Percentiles rank a stretch among this genome's conserved stretches.
Conservation (phyloP, 441 rosid genomes). For the Bocquillonia castaneifolia region DNA sequence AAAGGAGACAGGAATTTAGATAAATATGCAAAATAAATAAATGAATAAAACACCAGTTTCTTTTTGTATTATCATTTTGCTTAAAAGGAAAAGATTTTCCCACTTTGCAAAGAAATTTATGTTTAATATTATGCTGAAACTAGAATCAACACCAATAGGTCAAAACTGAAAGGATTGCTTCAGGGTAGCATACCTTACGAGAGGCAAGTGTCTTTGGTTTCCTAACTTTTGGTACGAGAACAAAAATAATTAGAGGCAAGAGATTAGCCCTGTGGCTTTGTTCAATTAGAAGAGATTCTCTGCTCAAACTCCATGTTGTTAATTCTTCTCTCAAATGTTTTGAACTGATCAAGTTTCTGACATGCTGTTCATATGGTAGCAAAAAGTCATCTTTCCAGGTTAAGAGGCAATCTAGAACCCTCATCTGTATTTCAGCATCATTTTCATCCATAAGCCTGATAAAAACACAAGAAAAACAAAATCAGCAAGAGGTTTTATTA, state of each 20-base stretch:
- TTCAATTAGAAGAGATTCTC: conserved; percentile 52
- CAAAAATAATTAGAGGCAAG: conserved; percentile 58
- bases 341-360: conserved; percentile 75
- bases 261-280: conserved; percentile 61
- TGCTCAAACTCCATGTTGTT: conserved; percentile 81
- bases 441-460: conserved; percentile 83
- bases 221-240: conserved; percentile 86
- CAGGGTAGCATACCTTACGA: conserved; percentile 55
- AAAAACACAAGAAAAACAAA: conserved; percentile 26
- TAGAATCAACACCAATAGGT: not conserved
- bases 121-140: too few species aligned
- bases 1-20: not conserved
- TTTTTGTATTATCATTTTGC: not conserved
- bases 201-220: conserved; percentile 76
- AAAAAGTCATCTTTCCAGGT: conserved; percentile 74
- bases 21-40: not conserved
- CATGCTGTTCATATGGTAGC: conserved; percentile 68
- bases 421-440: conserved; percentile 76
- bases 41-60: not conserved
- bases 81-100: not conserved
- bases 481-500: conserved; percentile 15
- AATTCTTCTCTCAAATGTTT: conserved; percentile 77
- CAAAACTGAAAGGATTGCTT: not conserved
- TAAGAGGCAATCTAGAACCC: conserved; percentile 82
- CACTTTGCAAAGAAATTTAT: not conserved